Conservation (phyloP, 2,329 filamentous ascomycete species). For the Domatiomyces globalis region DNA sequence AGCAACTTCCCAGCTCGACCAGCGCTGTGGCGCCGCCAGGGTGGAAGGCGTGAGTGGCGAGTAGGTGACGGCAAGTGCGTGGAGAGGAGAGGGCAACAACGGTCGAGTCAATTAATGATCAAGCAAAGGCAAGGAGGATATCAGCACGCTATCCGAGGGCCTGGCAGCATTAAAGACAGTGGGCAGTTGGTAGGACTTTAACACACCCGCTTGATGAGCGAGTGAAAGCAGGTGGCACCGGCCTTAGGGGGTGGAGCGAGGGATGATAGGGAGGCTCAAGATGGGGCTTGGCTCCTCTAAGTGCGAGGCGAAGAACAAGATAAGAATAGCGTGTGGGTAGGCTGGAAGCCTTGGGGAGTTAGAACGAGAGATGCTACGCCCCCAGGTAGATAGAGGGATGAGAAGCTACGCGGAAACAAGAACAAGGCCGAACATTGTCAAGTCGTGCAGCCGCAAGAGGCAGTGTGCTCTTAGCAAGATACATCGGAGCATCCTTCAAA, state of each 20-base stretch:
- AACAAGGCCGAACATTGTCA: neutral
- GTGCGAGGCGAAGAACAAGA: slow-evolving; percentile 2
- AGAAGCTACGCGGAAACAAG: neutral
- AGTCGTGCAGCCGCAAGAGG: neutral
- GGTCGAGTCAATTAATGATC: neutral
- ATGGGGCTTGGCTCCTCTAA: neutral
- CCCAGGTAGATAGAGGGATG: neutral
- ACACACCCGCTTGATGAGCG: neutral
- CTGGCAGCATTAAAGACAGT: neutral
- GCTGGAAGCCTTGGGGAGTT: neutral
- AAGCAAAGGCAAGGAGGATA: neutral
- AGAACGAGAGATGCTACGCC: neutral
- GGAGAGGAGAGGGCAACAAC: slow-evolving; percentile 2
- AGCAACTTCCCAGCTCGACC: slow-evolving; percentile 18
- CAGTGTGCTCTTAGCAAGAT: neutral
- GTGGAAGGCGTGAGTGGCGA: slow-evolving; percentile 5
- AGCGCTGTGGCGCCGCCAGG: slow-evolving; percentile 11
- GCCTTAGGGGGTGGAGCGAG: slow-evolving; percentile 4
- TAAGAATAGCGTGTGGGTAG: neutral
- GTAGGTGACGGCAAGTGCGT: slow-evolving; percentile 2
- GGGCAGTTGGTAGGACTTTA: slow-evolving; percentile 4
- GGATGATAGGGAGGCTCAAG: neutral
- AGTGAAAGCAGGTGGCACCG: slow-evolving; percentile 1
- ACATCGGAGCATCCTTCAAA: neutral
- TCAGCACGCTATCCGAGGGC: neutral